Evolutionary conservation across 2,329 filamentous ascomycete genomes (phyloP), one percentile per base, ranked within the genome.

Genomic region (Venturia oleaginea): DNA sequence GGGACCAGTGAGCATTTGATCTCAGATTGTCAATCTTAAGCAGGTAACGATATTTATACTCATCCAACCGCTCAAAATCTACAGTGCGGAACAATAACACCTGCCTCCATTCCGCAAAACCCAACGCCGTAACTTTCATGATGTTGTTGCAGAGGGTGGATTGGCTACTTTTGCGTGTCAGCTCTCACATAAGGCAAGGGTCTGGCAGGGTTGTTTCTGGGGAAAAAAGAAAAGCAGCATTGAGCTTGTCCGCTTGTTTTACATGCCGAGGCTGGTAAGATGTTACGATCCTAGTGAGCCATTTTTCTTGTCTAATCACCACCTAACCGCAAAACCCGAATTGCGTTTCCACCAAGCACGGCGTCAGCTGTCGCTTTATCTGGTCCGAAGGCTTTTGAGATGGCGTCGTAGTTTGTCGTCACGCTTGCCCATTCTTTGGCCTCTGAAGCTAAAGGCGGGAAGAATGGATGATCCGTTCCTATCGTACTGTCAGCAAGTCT

Each of bases 391-490:
- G 83, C 79, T 11, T 76, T 77, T 19, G 77, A 73, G n/a, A 87
- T 84, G 6, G 85, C 84, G 6, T 77, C 69, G 66, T 80, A 81
- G 67, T 86, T 86, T 43, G 79, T 79, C 62, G 77, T 83, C 3
- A 90, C 87, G 71, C 88, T 91, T 70, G 86, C 81, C 88, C 88
- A 91, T 69, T 86, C 82, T 43, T 80, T 82, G 65, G 85, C 84
- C 61, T 86, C 84, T 42, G 77, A 79, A 38, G 80, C 81, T 22
- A 92, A 75, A 0, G 89, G 89, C n/a, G 90, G 90, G 75, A 93
- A 93, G 77, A 93, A 92, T 0, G 90, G 90, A 73, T 92, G 88
- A 72, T 92, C 90, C 0, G 89, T 92, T 32, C 89, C 80, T 76
- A 68, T 19, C 19, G 22, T 1, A 38, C 40, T 62, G 38, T 37